phyloP scores from a whole-genome alignment of 257 asterid species.

The Solanum rostratum region DNA sequence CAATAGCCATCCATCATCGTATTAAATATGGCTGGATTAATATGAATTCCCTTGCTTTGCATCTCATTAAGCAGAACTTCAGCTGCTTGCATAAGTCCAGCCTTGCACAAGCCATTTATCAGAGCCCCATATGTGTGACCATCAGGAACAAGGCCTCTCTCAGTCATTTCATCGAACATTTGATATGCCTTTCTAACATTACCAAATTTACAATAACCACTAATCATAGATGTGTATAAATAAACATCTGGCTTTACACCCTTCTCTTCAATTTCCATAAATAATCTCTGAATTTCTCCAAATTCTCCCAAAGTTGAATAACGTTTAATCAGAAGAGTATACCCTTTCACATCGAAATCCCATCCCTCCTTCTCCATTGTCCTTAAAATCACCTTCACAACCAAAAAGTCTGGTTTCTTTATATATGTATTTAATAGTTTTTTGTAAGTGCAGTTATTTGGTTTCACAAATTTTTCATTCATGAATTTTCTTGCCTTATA shows the following conservation, averaged over 20 bases:
- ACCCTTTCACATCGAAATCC: constrained; percentile 41
- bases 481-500: constrained; percentile 42
- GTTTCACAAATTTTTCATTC: constrained; percentile 38
- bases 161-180: constrained; percentile 53
- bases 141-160: constrained; percentile 50
- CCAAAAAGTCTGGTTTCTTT: constrained; percentile 26
- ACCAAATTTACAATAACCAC: constrained; percentile 32
- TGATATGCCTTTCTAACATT: constrained; percentile 42
- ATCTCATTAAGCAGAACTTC: constrained; percentile 54
- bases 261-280: constrained; percentile 48
- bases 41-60: constrained; percentile 57
- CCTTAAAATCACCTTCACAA: constrained; percentile 32
- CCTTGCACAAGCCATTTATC: constrained; percentile 54
- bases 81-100: constrained; percentile 56
- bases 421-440: constrained; percentile 47
- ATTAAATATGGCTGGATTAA: constrained; percentile 49
- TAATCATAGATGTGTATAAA: constrained; percentile 49
- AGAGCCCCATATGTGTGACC: constrained; percentile 61
- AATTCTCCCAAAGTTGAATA: constrained; percentile 15
- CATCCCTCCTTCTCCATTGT: constrained; percentile 54
- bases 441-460: constrained; percentile 48
- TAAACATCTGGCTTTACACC: constrained; percentile 44
- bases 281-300: constrained; percentile 44
- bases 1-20: constrained; percentile 77
- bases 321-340: constrained; percentile 44